Evolutionary conservation across 768 basidiomycete species (phyloP).

Genomic region (Leucocoprinus birnbaumii): DNA sequence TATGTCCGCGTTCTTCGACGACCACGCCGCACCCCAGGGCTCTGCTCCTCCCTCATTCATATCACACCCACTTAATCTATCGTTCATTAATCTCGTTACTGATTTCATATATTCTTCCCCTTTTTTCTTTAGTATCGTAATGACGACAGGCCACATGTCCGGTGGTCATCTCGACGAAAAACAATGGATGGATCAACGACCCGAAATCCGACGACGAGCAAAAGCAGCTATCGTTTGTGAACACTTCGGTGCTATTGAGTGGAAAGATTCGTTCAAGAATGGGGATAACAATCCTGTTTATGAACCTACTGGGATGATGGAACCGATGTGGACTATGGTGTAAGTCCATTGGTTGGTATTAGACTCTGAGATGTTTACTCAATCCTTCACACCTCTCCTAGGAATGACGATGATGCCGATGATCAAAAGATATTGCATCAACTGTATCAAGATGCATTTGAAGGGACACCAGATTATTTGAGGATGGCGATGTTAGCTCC

Average conservation of each 20-base stretch:
- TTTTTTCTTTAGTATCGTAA: slow-evolving; percentile 20
- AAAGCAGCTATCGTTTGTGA: slow-evolving; percentile 27
- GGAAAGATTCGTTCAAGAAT: slow-evolving; percentile 23
- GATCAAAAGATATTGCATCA: slow-evolving; percentile 17
- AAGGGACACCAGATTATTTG: slow-evolving; percentile 21
- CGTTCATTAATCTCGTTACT: neutral
- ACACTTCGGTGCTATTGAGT: slow-evolving; percentile 28
- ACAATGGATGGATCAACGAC: slow-evolving; percentile 23
- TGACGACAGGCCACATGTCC: slow-evolving; percentile 27
- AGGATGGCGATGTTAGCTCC: slow-evolving; percentile 28
- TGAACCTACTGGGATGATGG: slow-evolving; percentile 21
- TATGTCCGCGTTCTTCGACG: slow-evolving; percentile 7
- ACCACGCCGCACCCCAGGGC: neutral
- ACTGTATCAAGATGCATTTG: slow-evolving; percentile 24
- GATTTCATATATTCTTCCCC: neutral
- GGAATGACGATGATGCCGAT: slow-evolving; percentile 17
- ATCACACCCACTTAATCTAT: too few species aligned
- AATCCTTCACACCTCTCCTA: slow-evolving; percentile 2
- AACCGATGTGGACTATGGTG: slow-evolving; percentile 33
- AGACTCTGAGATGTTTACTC: too few species aligned
- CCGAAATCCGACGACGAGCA: slow-evolving; percentile 21
- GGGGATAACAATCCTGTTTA: slow-evolving; percentile 19
- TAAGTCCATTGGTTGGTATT: slow-evolving; percentile 14
- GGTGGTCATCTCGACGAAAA: slow-evolving; percentile 25
- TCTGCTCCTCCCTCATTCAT: neutral